Evolutionary conservation across 305 asterid species (phyloP).

Genomic region (Fraxinus floribunda): DNA sequence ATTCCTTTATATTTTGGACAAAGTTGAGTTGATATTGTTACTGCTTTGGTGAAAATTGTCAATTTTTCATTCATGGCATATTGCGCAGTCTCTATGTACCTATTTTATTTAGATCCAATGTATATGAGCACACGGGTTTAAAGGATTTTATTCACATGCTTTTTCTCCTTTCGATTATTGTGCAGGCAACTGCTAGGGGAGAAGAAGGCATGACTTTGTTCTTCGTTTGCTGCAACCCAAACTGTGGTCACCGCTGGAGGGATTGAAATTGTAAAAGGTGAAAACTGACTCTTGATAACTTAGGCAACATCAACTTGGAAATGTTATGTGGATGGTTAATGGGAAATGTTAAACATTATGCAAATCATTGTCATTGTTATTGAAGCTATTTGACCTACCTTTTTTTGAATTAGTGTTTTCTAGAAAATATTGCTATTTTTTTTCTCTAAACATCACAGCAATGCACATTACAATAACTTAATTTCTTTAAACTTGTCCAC

Average conservation of each 20-base stretch:
- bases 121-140: background rate
- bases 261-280: slow-evolving; percentile 36
- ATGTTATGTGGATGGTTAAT: background rate
- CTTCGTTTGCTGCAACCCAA: slow-evolving; percentile 92
- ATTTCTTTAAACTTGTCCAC: background rate
- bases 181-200: slow-evolving; percentile 89
- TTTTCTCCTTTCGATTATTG: background rate
- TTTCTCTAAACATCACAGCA: background rate
- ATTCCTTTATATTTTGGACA: background rate
- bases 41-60: background rate
- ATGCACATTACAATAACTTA: background rate
- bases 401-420: slow-evolving; percentile 1
- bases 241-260: slow-evolving; percentile 86
- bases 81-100: background rate
- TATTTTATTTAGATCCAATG: background rate
- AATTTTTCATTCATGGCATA: background rate
- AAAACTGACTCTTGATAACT: slow-evolving; percentile 17
- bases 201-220: slow-evolving; percentile 94
- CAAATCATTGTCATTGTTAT: background rate
- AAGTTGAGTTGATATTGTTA: background rate
- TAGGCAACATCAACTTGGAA: slow-evolving; percentile 6
- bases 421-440: background rate
- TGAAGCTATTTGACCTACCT: background rate
- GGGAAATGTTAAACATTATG: slow-evolving; percentile 12
- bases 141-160: background rate